These are phyloP conservation scores for Novakomyces olei DNA, from an alignment of 805 yeast genomes.

Conservation along the genomic window DNA sequence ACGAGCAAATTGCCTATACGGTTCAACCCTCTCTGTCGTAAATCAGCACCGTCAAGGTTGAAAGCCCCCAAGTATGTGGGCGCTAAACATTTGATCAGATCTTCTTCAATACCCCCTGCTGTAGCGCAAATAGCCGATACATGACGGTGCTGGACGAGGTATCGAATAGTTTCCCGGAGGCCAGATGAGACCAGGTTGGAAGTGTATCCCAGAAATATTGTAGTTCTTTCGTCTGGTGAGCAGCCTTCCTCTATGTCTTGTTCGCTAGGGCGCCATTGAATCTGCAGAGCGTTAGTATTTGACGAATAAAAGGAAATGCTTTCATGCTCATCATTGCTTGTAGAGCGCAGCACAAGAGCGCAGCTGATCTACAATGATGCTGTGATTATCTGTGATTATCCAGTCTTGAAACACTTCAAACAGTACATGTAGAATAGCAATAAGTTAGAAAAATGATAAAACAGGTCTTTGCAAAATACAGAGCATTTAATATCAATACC, in stretches of 20 bases:
- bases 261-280: slow-evolving; percentile 62
- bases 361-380: too few relatives aligned
- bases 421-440: too few relatives aligned
- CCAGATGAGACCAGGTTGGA: slow-evolving; percentile 92
- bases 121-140: slow-evolving; percentile 90
- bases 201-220: slow-evolving; percentile 89
- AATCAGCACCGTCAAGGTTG: slow-evolving; percentile 49
- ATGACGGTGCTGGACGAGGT: slow-evolving; percentile 77
- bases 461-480: too few relatives aligned
- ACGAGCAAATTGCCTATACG: slow-evolving; percentile 92
- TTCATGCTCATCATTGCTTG: too few relatives aligned
- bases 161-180: slow-evolving; percentile 70
- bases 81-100: slow-evolving; percentile 83
- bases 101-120: slow-evolving; percentile 98
- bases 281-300: too few relatives aligned
- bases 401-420: too few relatives aligned
- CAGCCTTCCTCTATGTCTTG: slow-evolving; percentile 29
- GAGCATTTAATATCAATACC: slow-evolving; percentile 77
- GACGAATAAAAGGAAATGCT: too few relatives aligned
- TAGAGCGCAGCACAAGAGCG: too few relatives aligned
- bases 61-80: slow-evolving; percentile 93
- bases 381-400: too few relatives aligned
- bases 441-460: too few relatives aligned
- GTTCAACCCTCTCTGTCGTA: slow-evolving; percentile 90
- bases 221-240: slow-evolving; percentile 35